Evolutionary conservation across 495 filamentous ascomycete species (phyloP).

Genomic region (Talaromyces wortmannii): DNA sequence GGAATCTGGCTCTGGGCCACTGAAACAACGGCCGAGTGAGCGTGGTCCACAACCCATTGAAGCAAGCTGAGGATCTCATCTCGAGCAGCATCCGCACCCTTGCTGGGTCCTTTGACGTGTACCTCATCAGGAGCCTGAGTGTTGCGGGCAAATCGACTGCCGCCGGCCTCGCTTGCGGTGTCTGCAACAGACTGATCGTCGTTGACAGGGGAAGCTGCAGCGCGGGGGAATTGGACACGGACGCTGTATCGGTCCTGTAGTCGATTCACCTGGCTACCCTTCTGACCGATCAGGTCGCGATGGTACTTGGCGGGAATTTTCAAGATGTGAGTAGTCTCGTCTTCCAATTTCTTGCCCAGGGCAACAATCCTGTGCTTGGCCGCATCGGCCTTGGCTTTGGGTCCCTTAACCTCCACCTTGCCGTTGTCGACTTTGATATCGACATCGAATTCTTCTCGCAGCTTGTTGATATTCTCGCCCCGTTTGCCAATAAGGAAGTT

Average conservation of each 20-base stretch:
- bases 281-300: constrained; percentile 62
- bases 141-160: constrained; percentile 46
- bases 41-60: constrained; percentile 83
- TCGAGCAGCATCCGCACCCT: constrained; percentile 82
- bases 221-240: constrained; percentile 87
- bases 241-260: constrained; percentile 84
- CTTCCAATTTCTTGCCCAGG: constrained; percentile 71
- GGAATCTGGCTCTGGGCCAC: constrained; percentile 85
- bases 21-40: constrained; percentile 66
- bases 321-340: constrained; percentile 76
- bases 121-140: constrained; percentile 87
- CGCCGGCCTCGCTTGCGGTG: constrained; percentile 61
- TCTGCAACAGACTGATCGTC: constrained; percentile 68
- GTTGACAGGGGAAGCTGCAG: constrained; percentile 34
- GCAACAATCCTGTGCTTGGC: constrained; percentile 70
- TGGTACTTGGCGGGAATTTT: constrained; percentile 89
- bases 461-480: constrained; percentile 88
- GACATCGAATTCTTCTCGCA: constrained; percentile 95
- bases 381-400: constrained; percentile 72
- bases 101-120: constrained; percentile 79
- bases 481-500: constrained; percentile 89
- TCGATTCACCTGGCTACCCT: constrained; percentile 58
- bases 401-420: constrained; percentile 66
- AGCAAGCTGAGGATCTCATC: constrained; percentile 81
- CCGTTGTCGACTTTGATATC: constrained; percentile 83